Evolutionary conservation across 2,329 filamentous ascomycete species (phyloP), one percentile per base, ranked within the genome.

Genomic region (Mycocentrospora acerina): DNA sequence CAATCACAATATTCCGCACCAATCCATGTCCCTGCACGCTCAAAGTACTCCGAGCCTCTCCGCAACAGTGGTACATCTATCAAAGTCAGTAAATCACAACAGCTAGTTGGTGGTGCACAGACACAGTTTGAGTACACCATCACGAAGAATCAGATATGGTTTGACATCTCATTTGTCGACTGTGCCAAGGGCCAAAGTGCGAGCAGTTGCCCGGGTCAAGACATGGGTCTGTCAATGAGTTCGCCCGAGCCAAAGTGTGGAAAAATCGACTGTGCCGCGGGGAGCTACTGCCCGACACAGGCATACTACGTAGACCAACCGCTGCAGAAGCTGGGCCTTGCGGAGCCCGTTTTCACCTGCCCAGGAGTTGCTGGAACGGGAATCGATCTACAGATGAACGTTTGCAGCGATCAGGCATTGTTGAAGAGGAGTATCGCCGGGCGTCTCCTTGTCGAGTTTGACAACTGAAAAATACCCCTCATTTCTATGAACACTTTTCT

Each of bases 81-180:
- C 28, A 60, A 60, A 26, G 42, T 62, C 48, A 58, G 51, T 42
- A 60, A 53, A 19, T 44, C 51, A 4, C 29, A 57, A 29, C 35
- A 48, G 32, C 42, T 59, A 14, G 11, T 46, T 14, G 35, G 32
- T 16, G 56, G 50, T 12, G 32, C 48, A 12, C 56, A 59, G 12
- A 60, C 57, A 3, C 57, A 61, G 29, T 59, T 59, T 31, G 56
- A 61, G 17, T 61, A 61, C 46, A 48, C 45, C 38, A 49, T 57
- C 25, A 40, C 40, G 11, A 37, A 33, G 11, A 41, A 37, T 30
- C 40, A 48, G 24, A 19, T 61, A 15, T 61, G 50, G 49, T 61
- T 53, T 42, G 55, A 61, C 34, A 55, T 61, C 34, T 59, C 56
- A 1, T 55, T 59, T 16, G 56, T 61, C 33, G 45, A 61, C 36